phyloP scores from a whole-genome alignment of 192 early-diverging fungal species.

The Backusella luteola region DNA sequence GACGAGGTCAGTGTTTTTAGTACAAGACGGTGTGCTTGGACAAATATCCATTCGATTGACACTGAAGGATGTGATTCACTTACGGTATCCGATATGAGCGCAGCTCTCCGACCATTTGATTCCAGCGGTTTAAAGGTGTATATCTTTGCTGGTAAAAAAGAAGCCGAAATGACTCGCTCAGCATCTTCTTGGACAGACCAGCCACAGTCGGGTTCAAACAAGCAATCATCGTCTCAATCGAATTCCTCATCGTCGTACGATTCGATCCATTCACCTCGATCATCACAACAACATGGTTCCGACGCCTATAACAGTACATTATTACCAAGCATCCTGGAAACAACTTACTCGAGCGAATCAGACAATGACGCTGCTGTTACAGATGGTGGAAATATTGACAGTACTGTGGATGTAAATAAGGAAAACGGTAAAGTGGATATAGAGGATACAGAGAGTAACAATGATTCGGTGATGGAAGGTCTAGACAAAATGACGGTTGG shows the following conservation, averaged over 20 bases:
- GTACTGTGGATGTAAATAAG: background rate
- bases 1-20: conserved; percentile 22
- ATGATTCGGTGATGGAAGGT: background rate
- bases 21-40: conserved; percentile 18
- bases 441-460: background rate
- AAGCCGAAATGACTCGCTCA: conserved; percentile 5
- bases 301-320: background rate
- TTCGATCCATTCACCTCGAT: background rate
- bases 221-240: background rate
- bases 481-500: background rate
- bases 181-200: background rate
- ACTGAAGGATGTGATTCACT: background rate
- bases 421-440: background rate
- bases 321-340: background rate
- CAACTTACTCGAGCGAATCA: background rate
- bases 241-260: conserved; percentile 2
- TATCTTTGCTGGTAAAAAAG: conserved; percentile 7
- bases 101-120: background rate
- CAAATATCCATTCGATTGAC: background rate
- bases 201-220: background rate
- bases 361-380: background rate
- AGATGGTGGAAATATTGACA: background rate
- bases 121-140: background rate
- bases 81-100: conserved; percentile 25
- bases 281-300: background rate